A percentile compares a stretch with the other conserved stretches of the same genome.
phyloP scores from a whole-genome alignment of 257 asterid genomes.

The Solanum habrochaites region DNA sequence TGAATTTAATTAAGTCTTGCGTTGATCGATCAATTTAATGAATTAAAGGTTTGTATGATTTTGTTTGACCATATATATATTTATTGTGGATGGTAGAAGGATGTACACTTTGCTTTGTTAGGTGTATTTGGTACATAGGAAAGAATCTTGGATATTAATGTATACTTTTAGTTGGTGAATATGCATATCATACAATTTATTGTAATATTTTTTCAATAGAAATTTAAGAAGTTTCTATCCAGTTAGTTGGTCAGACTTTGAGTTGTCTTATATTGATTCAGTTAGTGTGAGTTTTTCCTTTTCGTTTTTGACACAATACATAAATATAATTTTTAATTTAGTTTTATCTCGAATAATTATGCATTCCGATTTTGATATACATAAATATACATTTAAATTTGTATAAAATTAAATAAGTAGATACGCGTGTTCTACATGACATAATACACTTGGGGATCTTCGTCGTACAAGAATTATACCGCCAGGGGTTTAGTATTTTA shows the following conservation, averaged over 20 bases:
- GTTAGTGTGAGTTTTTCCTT: neutral
- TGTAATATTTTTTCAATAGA: neutral
- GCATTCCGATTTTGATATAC: fast-evolving
- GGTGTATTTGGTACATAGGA: neutral
- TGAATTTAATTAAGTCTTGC: neutral
- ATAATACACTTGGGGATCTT: no score
- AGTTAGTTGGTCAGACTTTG: neutral
- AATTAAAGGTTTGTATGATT: neutral
- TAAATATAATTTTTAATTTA: no score
- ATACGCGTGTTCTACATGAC: fast-evolving
- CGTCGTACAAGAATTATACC: no score
- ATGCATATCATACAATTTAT: neutral
- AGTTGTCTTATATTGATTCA: neutral
- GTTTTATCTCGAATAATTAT: fast-evolving
- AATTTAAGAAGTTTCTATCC: neutral
- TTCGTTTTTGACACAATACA: no score
- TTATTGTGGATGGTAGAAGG: neutral
- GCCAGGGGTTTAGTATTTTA: no score
- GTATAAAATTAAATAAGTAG: no score
- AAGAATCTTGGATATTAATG: neutral
- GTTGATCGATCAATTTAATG: neutral
- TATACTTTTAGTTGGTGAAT: neutral
- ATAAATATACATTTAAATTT: no score
- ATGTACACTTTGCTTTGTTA: neutral
- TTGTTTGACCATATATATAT: neutral